A percentile compares a stretch with the other conserved stretches of the same genome.
Evolutionary conservation across 345 rosid species (phyloP).

Genomic region (Lagerstroemia speciosa): DNA sequence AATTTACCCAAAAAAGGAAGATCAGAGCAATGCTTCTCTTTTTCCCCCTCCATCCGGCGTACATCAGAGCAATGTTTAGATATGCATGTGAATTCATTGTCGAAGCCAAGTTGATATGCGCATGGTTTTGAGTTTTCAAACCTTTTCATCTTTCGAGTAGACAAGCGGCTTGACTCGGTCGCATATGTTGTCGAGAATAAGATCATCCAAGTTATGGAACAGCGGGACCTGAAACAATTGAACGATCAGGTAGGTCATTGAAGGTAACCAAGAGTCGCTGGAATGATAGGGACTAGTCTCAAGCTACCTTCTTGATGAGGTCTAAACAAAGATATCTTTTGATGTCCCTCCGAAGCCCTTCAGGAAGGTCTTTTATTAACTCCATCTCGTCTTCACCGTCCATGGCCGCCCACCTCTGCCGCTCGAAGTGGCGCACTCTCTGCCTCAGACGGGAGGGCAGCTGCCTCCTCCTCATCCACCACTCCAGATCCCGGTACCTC

Average conservation of each 20-base stretch:
- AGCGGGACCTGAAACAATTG: slow-evolving; percentile 51
- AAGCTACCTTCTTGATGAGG: slow-evolving; percentile 59
- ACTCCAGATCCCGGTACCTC: slow-evolving; percentile 65
- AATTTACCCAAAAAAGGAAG: too few relatives aligned
- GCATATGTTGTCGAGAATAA: slow-evolving; percentile 90
- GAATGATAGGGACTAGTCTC: not conserved
- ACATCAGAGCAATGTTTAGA: too few relatives aligned
- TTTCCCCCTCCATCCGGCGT: too few relatives aligned
- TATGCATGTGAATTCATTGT: too few relatives aligned
- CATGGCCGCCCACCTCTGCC: slow-evolving; percentile 59
- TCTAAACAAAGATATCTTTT: slow-evolving; percentile 78
- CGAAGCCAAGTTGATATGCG: not conserved
- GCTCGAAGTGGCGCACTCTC: slow-evolving; percentile 69
- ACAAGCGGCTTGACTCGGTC: slow-evolving; percentile 65
- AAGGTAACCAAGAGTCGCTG: not conserved
- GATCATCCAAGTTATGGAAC: slow-evolving; percentile 67
- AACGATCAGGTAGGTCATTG: not conserved
- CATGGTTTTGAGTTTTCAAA: slow-evolving; percentile 1
- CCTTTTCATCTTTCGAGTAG: slow-evolving; percentile 86
- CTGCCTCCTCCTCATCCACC: slow-evolving; percentile 96
- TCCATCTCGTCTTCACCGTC: slow-evolving; percentile 78
- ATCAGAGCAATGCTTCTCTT: too few relatives aligned
- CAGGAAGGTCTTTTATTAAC: slow-evolving; percentile 65
- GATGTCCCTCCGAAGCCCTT: slow-evolving; percentile 78
- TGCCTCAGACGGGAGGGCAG: slow-evolving; percentile 63